Evolutionary conservation across 345 rosid species (phyloP), one percentile per base, ranked within the genome.

Genomic region (Psidium friedrichsthalianum): DNA sequence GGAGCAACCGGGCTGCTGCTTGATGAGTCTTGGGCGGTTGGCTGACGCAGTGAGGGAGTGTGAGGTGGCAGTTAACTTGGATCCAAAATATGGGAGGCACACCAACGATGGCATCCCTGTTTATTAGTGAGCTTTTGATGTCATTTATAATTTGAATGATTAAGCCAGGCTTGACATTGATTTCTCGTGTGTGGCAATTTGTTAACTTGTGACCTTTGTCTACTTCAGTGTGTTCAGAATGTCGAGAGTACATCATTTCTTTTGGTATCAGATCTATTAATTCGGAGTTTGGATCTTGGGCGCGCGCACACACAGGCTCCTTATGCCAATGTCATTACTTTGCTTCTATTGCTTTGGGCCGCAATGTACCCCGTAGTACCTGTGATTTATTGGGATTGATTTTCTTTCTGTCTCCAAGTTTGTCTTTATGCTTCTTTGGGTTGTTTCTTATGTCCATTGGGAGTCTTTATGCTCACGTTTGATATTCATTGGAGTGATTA

Each of bases 11-110:
- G 51, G 99, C 98, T 3, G 99, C 96, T 2, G 96, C 95, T 10
- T 96, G 89, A 91, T 91, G 32, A 91, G 91, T 27, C 88, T 96
- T 74, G 94, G 93, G 25, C 89, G 93, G 88, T 53, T 98, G 83
- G 94, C 86, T 2, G 98, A 96, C 88, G 99, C 99, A 1, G 93
- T 98, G 76, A 90, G 82, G 86, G 99, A 94, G 74, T 95, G 99
- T 82, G 97, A 94, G 82, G 93, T 90, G 87, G 98, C 99, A 3
- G 92, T 98, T 69, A 93, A 84, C 82, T 86, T 98, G 94, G 96
- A 98, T 89, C 98, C 98, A 29, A 90, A 87, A 57, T 93, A 90
- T 88, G 86, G 88, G 87, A 95, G 97, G 99, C 99, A 85, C 99
- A 96, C 88, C 98, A 93, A 86, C 92, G 99, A 81, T 98, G 90